A percentile compares a stretch with the other conserved stretches of the same genome.
Conservation (phyloP, 2,329 filamentous ascomycete species). For the Didymella lethalis region DNA sequence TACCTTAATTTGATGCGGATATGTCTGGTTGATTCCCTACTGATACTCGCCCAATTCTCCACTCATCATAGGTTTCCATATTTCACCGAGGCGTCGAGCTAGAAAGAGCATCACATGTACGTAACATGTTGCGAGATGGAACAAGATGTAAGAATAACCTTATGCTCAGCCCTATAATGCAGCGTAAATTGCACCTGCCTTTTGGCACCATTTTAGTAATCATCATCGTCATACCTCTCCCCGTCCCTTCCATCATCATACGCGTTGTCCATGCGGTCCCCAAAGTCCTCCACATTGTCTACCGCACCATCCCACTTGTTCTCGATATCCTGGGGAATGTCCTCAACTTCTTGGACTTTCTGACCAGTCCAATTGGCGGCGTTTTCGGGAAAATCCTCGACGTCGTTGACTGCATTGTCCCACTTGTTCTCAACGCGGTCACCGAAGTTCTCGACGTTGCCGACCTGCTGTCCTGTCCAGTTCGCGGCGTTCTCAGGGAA, state of each 20-base stretch:
- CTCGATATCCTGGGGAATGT: conserved; percentile 36
- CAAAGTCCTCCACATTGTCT: conserved; percentile 29
- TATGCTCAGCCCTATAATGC: background rate
- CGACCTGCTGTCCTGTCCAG: conserved; percentile 36
- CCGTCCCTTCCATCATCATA: conserved; percentile 37
- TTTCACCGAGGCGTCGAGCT: too few species aligned
- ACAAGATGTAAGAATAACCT: background rate
- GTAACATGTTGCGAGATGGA: too few species aligned
- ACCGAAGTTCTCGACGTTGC: conserved; percentile 34
- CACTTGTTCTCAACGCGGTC: conserved; percentile 32
- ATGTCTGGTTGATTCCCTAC: background rate
- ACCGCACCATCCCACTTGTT: conserved; percentile 35
- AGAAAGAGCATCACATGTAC: too few species aligned
- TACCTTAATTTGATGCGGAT: background rate
- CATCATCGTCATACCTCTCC: conserved; percentile 34
- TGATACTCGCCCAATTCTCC: background rate
- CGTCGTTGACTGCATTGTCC: conserved; percentile 31
- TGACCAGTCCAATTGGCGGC: conserved; percentile 35
- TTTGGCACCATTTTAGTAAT: conserved; percentile 11
- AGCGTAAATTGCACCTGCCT: background rate
- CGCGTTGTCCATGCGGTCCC: conserved; percentile 34
- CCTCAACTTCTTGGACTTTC: conserved; percentile 37
- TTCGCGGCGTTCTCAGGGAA: conserved; percentile 35
- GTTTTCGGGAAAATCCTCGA: conserved; percentile 39
- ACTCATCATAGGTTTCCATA: too few species aligned